Evolutionary conservation across 2,329 filamentous ascomycete species (phyloP).

Genomic region (Botryosphaeria dothidea): DNA sequence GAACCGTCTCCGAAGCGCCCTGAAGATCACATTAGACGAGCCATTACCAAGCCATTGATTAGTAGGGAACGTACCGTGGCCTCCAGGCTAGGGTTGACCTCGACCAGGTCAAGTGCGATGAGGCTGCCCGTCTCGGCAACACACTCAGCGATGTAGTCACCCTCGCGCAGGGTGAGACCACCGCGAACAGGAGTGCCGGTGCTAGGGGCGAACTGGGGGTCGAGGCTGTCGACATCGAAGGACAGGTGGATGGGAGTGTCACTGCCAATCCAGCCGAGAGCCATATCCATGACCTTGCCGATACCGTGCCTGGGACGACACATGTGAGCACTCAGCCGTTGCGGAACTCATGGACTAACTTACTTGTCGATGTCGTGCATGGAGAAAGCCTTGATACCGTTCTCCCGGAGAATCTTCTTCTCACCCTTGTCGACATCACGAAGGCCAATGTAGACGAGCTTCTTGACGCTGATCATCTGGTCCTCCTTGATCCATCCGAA

Average conservation of each 20-base stretch:
- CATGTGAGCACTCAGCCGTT: conserved; percentile 15
- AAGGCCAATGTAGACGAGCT: conserved; percentile 95
- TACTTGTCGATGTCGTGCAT: conserved; percentile 97
- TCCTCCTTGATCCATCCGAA: conserved; percentile 89
- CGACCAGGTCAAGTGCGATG: conserved; percentile 59
- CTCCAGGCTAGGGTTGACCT: conserved; percentile 53
- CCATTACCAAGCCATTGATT: neutral
- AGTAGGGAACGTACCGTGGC: conserved; percentile 11
- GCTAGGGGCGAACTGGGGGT: conserved; percentile 93
- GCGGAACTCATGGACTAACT: conserved; percentile 29
- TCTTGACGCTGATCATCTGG: conserved; percentile 69
- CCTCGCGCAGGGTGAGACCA: conserved; percentile 89
- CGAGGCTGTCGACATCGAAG: conserved; percentile 94
- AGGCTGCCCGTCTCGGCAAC: conserved; percentile 58
- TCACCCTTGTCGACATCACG: conserved; percentile 91
- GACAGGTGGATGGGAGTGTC: conserved; percentile 97
- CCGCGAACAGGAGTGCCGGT: conserved; percentile 94
- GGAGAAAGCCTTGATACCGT: conserved; percentile 92
- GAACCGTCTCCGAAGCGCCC: conserved; percentile 81
- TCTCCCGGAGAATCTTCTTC: conserved; percentile 85
- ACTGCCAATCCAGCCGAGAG: conserved; percentile 88
- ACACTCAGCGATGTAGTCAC: conserved; percentile 88
- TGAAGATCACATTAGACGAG: conserved; percentile 34
- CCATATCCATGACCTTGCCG: conserved; percentile 95
- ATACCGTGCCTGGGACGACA: conserved; percentile 73